Base-by-base conservation (phyloP, 225 moss, liverwort and hornwort genomes). In the Pseudisothecium myosuroides region DNA sequence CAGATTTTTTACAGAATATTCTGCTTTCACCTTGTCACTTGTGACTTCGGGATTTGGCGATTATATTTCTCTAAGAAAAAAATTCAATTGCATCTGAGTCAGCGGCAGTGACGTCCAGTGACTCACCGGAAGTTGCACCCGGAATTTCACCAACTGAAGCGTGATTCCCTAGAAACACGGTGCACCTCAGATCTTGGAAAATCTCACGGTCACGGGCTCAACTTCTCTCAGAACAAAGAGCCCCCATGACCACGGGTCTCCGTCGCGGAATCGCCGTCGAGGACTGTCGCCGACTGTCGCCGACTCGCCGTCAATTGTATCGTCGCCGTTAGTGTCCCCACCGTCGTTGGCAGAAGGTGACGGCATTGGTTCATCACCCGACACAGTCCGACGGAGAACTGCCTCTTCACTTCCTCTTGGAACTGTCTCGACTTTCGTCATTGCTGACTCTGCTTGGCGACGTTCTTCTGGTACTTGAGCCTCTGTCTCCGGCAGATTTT, bases 361-460 rank as follows among this genome's bases (percentile, higher is more conserved):
- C 77, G 52, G 86, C 76, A 63, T 52, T 86, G 54, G 87, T 89
- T 61, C 76, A 76, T 60, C 88, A 29, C 50, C 82, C 58, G 39
- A 26, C 12, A 37, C 36, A 10, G 37, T 24, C n/a, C 55, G n/a
- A n/a, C n/a, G n/a, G n/a, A 75, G 29, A 60, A 29, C 86, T 86
- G 54, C 20, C 77, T 63, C 76, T 64, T 29, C 86, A 17, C 31
- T 58, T 52, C 85, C 87, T 32, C 22, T 11, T 65, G 66, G 67
- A 80, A 87, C 58, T 80, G 34, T 69, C 68, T 68, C 45, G 52
- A 63, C 6, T 8, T 15, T 52, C 6, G 7, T 21, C 71, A 34
- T 84, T 85, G 88, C 89, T 92, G 91, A 87, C 84, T 89, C 89
- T 80, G 89, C 89, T 39, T 74, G 29, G 85, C 61, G 60, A 65